These are phyloP conservation scores for Pugionium dolabratum DNA, from an alignment of 345 rosid species.

Conservation along the genomic window DNA sequence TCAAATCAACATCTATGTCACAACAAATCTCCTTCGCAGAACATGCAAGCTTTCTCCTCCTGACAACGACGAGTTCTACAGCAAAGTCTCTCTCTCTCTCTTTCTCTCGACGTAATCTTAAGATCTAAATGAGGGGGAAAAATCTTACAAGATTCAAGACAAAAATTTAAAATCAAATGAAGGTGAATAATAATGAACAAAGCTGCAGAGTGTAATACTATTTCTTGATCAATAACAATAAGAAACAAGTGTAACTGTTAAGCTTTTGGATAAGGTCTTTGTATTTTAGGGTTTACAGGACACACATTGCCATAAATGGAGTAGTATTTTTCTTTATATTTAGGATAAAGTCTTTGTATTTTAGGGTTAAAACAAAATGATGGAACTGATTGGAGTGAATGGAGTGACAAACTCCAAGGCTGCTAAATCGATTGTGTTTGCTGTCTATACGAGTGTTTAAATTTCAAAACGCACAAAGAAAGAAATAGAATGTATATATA, in stretches of 20 bases:
- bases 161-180: conserved; percentile 1
- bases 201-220: neutral
- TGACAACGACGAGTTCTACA: conserved; percentile 31
- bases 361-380: neutral
- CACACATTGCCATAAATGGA: neutral
- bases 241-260: neutral
- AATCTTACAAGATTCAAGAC: neutral
- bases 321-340: no score
- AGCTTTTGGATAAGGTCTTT: neutral
- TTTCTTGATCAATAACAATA: conserved; percentile 1
- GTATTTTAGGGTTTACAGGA: neutral
- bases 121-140: conserved; percentile 6
- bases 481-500: neutral
- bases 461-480: no score
- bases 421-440: no score
- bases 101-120: neutral
- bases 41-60: conserved; percentile 33
- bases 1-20: neutral
- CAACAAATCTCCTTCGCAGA: conserved; percentile 36
- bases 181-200: conserved; percentile 4
- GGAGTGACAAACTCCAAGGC: no score
- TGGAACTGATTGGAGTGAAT: neutral
- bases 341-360: no score
- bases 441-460: no score
- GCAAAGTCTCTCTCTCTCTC: conserved; percentile 1